phyloP scores from a whole-genome alignment of 257 asterid species.

The Cruciata laevipes region DNA sequence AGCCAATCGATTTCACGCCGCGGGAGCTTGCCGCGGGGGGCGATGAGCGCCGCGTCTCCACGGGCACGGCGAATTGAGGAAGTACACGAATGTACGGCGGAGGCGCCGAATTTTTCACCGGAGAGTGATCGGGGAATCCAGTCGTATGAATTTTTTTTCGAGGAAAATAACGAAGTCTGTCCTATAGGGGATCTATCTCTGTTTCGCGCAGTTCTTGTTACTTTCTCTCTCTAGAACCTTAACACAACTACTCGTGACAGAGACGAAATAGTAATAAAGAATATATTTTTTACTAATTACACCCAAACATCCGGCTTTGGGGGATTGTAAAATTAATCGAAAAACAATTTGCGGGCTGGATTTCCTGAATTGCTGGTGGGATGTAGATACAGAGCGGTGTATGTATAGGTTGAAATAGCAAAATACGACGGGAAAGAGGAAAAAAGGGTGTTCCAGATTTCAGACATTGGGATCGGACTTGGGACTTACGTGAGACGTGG shows the following conservation, averaged over 20 bases:
- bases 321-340: not conserved
- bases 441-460: constrained; percentile 5
- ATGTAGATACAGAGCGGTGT: constrained; percentile 28
- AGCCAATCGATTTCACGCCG: no score
- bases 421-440: not conserved
- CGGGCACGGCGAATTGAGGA: no score
- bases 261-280: constrained; percentile 7
- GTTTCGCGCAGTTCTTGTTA: constrained; percentile 25
- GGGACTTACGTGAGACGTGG: constrained; percentile 13
- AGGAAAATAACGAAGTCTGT: not conserved
- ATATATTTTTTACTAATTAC: not conserved
- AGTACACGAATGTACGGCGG: not conserved
- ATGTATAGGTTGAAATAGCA: constrained; percentile 27
- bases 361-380: not conserved
- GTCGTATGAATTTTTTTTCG: not conserved
- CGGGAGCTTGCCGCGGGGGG: no score
- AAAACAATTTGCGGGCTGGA: not conserved
- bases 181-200: constrained; percentile 84
- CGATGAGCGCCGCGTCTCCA: not conserved
- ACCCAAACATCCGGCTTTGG: not conserved
- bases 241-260: constrained; percentile 41
- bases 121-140: not conserved
- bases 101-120: not conserved
- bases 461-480: constrained; percentile 8
- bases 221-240: constrained; percentile 15